Evolutionary conservation across 257 asterid species (phyloP), one percentile per base, ranked within the genome.

Genomic region (Fraxinus excelsior): DNA sequence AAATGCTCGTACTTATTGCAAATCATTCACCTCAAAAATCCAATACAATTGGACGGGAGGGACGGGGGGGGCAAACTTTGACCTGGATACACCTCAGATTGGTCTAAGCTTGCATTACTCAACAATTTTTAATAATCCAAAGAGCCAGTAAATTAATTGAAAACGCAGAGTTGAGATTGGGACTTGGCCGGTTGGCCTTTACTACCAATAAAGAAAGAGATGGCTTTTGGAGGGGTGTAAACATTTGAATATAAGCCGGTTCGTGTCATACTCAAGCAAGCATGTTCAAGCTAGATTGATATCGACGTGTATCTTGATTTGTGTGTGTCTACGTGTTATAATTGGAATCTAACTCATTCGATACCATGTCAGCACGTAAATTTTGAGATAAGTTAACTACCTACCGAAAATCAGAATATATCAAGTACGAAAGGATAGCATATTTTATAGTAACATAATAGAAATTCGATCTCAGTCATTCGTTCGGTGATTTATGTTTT

Each of bases 191-290:
- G 14, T 40, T 56, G 28, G 26, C 65, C 65, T 19, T n/a, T n/a
- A 7, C 65, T 9, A n/a, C 26, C 28, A 18, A 19, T 19, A 21
- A 56, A 19, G 3, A 56, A n/a, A 56, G 26, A 60, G 46, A 81
- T 77, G 88, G 82, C 92, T 75, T 85, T 86, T 85, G 82, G 84
- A 71, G 72, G 37, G 9, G 51, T 35, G 78, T 35, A 44, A 83
- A 78, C 86, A 34, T 34, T 4, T 34, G 35, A 5, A 34, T 34
- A 32, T 34, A 28, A 28, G 31, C n/a, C n/a, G n/a, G 40, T 7
- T 35, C 7, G 7, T 35, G 40, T 35, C 7, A 35, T 6, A 35
- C 2, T 1, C 10, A 8, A 35, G 46, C 46, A 40, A 2, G 13
- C 2, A 40, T 10, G 11, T 40, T 40, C 3, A 40, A 40, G 46